Conservation (phyloP, 805 yeast genomes). For the Groenewaldozyma salmanticensis region DNA sequence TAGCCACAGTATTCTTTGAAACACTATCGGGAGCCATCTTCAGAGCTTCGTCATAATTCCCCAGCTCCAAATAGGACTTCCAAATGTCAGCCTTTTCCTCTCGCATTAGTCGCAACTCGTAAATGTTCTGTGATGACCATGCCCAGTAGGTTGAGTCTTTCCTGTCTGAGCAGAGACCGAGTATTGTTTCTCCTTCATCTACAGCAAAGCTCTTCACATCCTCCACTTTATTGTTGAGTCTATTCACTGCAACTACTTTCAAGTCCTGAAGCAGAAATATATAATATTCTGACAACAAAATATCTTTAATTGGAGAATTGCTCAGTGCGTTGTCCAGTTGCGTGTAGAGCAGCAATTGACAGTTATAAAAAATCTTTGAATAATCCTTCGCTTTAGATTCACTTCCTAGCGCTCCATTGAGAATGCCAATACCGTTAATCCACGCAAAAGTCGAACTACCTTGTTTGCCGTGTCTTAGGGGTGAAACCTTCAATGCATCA, state of each 20-base stretch:
- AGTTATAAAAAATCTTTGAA: constrained; percentile 22
- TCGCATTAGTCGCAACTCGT: constrained; percentile 53
- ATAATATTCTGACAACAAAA: constrained; percentile 47
- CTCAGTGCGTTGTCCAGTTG: constrained; percentile 27
- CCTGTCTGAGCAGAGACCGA: constrained; percentile 44
- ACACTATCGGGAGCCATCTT: constrained; percentile 26
- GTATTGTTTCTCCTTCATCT: constrained; percentile 27
- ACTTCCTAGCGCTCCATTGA: constrained; percentile 31
- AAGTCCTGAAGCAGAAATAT: constrained; percentile 37
- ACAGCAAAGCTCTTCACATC: constrained; percentile 33
- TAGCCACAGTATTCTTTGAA: constrained; percentile 39
- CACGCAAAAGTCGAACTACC: constrained; percentile 31
- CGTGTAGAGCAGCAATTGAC: constrained; percentile 32
- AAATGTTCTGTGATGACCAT: constrained; percentile 48
- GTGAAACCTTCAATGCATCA: constrained; percentile 15
- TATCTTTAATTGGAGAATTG: constrained; percentile 25
- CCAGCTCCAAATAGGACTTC: constrained; percentile 46
- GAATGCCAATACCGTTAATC: constrained; percentile 39
- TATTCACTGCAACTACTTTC: constrained; percentile 38
- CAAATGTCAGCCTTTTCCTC: constrained; percentile 70
- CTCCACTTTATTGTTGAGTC: constrained; percentile 40
- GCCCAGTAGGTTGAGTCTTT: constrained; percentile 63
- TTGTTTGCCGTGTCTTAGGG: constrained; percentile 6
- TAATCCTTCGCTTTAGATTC: constrained; percentile 14
- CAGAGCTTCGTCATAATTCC: constrained; percentile 59